phyloP scores from a whole-genome alignment of 116 monocot species.

The Zostera marina region DNA sequence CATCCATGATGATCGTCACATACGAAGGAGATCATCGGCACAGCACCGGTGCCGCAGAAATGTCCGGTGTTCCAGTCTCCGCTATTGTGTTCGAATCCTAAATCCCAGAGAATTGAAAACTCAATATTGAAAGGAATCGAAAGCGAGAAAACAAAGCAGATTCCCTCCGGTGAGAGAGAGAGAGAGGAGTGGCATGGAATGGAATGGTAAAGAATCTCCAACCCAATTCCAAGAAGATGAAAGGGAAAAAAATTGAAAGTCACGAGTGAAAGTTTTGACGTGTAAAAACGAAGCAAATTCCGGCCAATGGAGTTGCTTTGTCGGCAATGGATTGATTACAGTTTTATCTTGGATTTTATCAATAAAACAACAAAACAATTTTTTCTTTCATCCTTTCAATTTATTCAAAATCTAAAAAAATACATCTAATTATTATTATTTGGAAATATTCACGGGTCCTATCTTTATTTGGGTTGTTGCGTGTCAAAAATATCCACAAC shows the following conservation, averaged over 20 bases:
- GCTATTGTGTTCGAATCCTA: constrained; percentile 7
- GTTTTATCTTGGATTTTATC: too few species aligned
- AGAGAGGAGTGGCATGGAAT: too few species aligned
- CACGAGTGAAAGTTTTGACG: neutral
- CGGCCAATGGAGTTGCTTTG: neutral
- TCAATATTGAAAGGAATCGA: neutral
- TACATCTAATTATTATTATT: too few species aligned
- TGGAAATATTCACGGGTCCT: too few species aligned
- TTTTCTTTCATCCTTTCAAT: too few species aligned
- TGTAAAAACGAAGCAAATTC: neutral
- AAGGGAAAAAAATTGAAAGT: neutral
- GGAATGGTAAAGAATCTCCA: neutral
- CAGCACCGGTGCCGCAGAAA: neutral
- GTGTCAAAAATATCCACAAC: too few species aligned
- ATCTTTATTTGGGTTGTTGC: too few species aligned
- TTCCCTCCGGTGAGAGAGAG: too few species aligned
- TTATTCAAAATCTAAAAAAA: too few species aligned
- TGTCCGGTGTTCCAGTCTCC: neutral
- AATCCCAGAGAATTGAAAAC: neutral
- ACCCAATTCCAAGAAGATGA: neutral
- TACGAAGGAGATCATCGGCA: constrained; percentile 59
- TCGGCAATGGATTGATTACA: neutral
- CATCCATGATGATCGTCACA: constrained; percentile 52
- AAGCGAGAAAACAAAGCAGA: neutral
- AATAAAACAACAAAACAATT: too few species aligned